A percentile compares a stretch with the other conserved stretches of the same genome.
These are phyloP conservation scores for Heliamphora exappendiculata DNA, from an alignment of 148 eudicot species.

Conservation along the genomic window DNA sequence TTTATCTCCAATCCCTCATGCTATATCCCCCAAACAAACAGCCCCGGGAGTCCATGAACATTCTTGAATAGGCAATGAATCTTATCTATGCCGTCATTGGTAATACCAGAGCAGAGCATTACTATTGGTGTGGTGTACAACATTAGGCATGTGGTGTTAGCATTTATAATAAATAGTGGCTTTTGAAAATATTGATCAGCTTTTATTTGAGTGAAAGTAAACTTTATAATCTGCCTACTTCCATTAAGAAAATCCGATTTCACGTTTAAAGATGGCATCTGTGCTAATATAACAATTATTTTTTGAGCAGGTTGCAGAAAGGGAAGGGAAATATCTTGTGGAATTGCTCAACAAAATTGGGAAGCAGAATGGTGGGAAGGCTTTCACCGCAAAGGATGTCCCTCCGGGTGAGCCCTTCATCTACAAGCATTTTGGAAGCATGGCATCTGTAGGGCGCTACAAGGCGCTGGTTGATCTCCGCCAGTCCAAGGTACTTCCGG, in stretches of 20 bases:
- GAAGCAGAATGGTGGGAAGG: conserved; percentile 65
- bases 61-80: no score
- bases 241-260: no score
- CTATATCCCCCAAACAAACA: no score
- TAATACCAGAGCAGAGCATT: no score
- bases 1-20: no score
- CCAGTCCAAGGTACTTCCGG: conserved; percentile 53
- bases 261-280: no score
- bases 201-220: neutral
- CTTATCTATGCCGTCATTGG: no score
- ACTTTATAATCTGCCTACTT: no score
- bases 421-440: conserved; percentile 86
- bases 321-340: conserved; percentile 75
- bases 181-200: neutral
- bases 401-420: conserved; percentile 67
- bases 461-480: conserved; percentile 89
- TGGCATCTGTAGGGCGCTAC: conserved; percentile 91
- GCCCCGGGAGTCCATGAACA: no score
- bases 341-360: conserved; percentile 49
- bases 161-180: no score
- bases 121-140: no score
- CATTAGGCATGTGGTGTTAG: no score
- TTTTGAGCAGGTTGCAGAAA: conserved; percentile 70
- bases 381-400: conserved; percentile 44
- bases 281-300: neutral